These are phyloP conservation scores for Endocarpon pusillum DNA, from an alignment of 495 filamentous ascomycete species.

Conservation along the genomic window DNA sequence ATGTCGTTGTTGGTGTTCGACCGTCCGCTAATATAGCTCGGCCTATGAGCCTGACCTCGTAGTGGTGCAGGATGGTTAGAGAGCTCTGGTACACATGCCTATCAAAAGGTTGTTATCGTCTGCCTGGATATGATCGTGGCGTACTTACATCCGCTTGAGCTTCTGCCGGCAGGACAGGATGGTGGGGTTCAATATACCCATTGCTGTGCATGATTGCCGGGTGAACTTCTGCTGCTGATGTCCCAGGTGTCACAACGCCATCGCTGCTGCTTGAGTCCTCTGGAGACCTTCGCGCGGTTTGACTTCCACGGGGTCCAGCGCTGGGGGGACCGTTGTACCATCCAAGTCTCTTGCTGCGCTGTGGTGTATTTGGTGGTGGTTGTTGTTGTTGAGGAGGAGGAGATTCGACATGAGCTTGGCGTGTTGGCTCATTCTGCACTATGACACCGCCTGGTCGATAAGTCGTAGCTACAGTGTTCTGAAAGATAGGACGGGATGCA, in stretches of 20 bases:
- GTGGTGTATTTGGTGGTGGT: constrained; percentile 31
- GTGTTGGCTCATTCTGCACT: constrained; percentile 16
- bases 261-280: constrained; percentile 61
- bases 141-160: constrained; percentile 24
- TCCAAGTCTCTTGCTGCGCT: constrained; percentile 45
- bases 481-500: constrained; percentile 21
- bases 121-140: constrained; percentile 5
- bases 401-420: constrained; percentile 21
- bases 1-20: too few relatives aligned
- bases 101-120: constrained; percentile 1
- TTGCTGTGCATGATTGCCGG: constrained; percentile 49
- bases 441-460: background rate
- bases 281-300: constrained; percentile 40
- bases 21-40: constrained; percentile 11
- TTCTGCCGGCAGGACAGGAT: constrained; percentile 26
- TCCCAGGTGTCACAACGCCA: constrained; percentile 47
- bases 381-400: constrained; percentile 13
- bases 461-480: constrained; percentile 7
- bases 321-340: constrained; percentile 48
- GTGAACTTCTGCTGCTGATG: constrained; percentile 42
- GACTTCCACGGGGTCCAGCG: constrained; percentile 13
- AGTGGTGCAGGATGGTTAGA: constrained; percentile 12
- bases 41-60: constrained; percentile 1
- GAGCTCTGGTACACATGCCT: constrained; percentile 14
- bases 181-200: constrained; percentile 38